A percentile compares a stretch with the other conserved stretches of the same genome.
Conservation (phyloP, 2,329 filamentous ascomycete genomes). For the Ceratocystiopsis brevicomis region DNA sequence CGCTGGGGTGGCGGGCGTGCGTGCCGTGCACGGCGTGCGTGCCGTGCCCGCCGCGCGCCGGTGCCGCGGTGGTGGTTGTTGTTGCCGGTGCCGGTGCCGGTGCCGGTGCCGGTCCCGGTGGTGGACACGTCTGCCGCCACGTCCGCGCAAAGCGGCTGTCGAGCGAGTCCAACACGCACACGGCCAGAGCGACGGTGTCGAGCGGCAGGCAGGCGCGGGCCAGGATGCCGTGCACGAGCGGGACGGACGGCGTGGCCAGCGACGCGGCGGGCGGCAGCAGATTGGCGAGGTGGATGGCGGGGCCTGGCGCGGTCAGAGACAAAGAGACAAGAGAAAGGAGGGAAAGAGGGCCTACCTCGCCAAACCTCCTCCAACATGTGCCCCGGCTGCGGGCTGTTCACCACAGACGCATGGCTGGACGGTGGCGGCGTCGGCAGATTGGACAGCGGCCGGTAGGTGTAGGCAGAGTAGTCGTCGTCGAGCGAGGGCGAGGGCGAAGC, state of each 20-base stretch:
- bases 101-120: no score
- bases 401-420: slow-evolving; percentile 28
- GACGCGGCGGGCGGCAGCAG: slow-evolving; percentile 46
- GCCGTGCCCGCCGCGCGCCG: no score
- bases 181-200: slow-evolving; percentile 43
- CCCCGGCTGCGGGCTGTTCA: slow-evolving; percentile 21
- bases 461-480: slow-evolving; percentile 33
- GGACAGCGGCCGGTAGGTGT: slow-evolving; percentile 46
- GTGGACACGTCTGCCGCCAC: slow-evolving; percentile 41
- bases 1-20: slow-evolving; percentile 16
- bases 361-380: slow-evolving; percentile 10
- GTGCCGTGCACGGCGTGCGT: slow-evolving; percentile 10
- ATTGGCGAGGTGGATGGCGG: slow-evolving; percentile 46
- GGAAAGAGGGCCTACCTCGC: slow-evolving; percentile 15
- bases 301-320: slow-evolving; percentile 25
- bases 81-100: no score
- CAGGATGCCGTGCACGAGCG: slow-evolving; percentile 41
- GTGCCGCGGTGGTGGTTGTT: no score
- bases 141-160: slow-evolving; percentile 41
- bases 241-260: slow-evolving; percentile 35
- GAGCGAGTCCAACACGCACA: slow-evolving; percentile 47
- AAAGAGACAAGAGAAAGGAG: not conserved
- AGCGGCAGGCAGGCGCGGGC: slow-evolving; percentile 36
- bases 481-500: slow-evolving; percentile 1
- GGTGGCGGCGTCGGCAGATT: slow-evolving; percentile 49